These are phyloP conservation scores for Canavalia gladiata DNA, from an alignment of 306 rosid species.

Conservation along the genomic window DNA sequence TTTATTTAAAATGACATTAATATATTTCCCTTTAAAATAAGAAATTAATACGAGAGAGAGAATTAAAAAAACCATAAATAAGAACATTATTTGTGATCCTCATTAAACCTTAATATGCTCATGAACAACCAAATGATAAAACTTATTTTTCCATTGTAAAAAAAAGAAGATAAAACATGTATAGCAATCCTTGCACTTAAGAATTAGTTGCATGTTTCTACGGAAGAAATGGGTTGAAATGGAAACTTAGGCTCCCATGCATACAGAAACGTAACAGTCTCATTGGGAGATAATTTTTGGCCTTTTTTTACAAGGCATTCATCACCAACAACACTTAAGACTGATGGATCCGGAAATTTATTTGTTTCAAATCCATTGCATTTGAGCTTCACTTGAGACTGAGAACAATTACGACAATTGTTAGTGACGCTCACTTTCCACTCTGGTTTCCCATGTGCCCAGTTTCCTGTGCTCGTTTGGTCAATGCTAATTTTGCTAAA, in stretches of 20 bases:
- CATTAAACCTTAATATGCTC: no score
- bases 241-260: slow-evolving; percentile 20
- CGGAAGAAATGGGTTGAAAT: slow-evolving; percentile 38
- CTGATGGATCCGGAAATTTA: neutral
- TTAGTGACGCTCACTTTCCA: slow-evolving; percentile 26
- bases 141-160: no score
- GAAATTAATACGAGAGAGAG: no score
- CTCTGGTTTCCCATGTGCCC: slow-evolving; percentile 26
- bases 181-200: no score
- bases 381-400: slow-evolving; percentile 12
- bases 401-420: slow-evolving; percentile 33
- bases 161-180: no score
- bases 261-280: neutral
- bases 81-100: no score
- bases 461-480: neutral
- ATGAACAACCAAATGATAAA: no score
- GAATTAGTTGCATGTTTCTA: no score
- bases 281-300: neutral
- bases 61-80: no score
- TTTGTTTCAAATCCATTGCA: slow-evolving; percentile 34
- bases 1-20: no score
- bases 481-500: neutral
- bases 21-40: neutral
- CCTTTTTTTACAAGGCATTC: slow-evolving; percentile 37
- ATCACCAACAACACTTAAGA: neutral